Evolutionary conservation across 225 moss, liverwort and hornwort species (phyloP).

Genomic region (Anthoceros angustus): DNA sequence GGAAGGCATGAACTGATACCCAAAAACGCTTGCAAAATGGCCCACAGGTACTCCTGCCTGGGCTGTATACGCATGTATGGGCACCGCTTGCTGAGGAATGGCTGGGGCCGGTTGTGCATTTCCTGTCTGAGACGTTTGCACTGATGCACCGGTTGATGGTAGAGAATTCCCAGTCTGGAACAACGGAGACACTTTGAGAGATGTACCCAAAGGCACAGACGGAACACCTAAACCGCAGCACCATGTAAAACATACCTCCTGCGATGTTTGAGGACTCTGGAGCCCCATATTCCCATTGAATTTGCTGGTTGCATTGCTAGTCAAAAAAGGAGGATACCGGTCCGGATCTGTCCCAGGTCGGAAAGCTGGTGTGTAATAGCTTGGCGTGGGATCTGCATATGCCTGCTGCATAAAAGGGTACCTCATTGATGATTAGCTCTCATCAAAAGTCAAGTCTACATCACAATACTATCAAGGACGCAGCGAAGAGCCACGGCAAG

Average conservation of each 20-base stretch:
- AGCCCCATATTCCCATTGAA: slow-evolving; percentile 68
- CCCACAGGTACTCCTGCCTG: slow-evolving; percentile 47
- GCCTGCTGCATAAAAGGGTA: slow-evolving; percentile 16
- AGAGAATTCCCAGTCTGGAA: slow-evolving; percentile 36
- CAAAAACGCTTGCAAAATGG: slow-evolving; percentile 51
- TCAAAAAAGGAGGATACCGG: slow-evolving; percentile 62
- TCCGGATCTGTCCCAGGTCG: slow-evolving; percentile 57
- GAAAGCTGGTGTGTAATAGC: slow-evolving; percentile 75
- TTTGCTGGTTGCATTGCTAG: slow-evolving; percentile 62
- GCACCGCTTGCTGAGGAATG: slow-evolving; percentile 66
- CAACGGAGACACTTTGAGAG: not conserved
- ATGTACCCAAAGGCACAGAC: not conserved
- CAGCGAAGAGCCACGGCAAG: not conserved
- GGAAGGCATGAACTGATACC: slow-evolving; percentile 68
- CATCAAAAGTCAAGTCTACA: not conserved
- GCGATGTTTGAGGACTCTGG: slow-evolving; percentile 53
- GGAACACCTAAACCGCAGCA: not conserved
- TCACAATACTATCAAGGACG: not conserved
- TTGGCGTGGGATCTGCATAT: slow-evolving; percentile 47
- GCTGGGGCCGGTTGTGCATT: slow-evolving; percentile 45
- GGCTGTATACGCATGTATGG: slow-evolving; percentile 47
- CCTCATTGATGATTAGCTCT: not conserved
- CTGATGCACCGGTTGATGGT: slow-evolving; percentile 27
- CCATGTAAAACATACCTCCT: slow-evolving; percentile 37
- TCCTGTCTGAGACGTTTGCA: slow-evolving; percentile 53